These are phyloP conservation scores for Nakazawaea laoshanensis DNA, from an alignment of 805 yeast species.

Conservation along the genomic window DNA sequence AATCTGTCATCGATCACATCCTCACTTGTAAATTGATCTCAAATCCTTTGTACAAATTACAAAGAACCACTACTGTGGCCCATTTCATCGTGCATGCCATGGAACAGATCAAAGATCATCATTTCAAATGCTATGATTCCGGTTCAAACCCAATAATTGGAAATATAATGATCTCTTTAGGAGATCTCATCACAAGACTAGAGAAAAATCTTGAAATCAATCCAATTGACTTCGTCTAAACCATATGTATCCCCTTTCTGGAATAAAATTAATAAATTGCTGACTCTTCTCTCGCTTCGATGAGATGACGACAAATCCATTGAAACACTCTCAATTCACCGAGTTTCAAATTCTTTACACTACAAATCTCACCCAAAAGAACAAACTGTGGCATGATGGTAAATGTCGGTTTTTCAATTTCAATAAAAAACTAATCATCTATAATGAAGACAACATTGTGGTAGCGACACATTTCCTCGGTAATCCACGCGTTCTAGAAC, in stretches of 20 bases:
- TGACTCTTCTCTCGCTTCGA: neutral
- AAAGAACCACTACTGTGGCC: too few species aligned
- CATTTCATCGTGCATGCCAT: too few species aligned
- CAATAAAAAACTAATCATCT: slow-evolving; percentile 38
- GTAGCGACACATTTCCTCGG: slow-evolving; percentile 22
- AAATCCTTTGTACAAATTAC: too few species aligned
- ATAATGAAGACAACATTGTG: slow-evolving; percentile 21
- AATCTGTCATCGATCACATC: too few species aligned
- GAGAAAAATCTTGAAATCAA: slow-evolving; percentile 4
- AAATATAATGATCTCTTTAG: neutral
- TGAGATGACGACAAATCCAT: slow-evolving; percentile 8
- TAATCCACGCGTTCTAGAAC: slow-evolving; percentile 14
- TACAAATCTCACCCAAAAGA: slow-evolving; percentile 32
- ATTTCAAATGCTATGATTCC: slow-evolving; percentile 3
- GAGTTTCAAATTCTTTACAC: slow-evolving; percentile 41
- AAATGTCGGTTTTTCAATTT: slow-evolving; percentile 33
- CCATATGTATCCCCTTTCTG: too few species aligned
- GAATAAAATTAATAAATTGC: neutral
- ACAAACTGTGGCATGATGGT: slow-evolving; percentile 47
- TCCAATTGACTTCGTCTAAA: slow-evolving; percentile 4
- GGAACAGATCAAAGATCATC: neutral
- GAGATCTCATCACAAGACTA: slow-evolving; percentile 1
- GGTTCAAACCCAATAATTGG: slow-evolving; percentile 6
- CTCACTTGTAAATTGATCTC: too few species aligned
- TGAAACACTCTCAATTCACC: slow-evolving; percentile 30